Base-by-base conservation (phyloP, 2,329 filamentous ascomycete species). In the Sphaceloma murrayae region DNA sequence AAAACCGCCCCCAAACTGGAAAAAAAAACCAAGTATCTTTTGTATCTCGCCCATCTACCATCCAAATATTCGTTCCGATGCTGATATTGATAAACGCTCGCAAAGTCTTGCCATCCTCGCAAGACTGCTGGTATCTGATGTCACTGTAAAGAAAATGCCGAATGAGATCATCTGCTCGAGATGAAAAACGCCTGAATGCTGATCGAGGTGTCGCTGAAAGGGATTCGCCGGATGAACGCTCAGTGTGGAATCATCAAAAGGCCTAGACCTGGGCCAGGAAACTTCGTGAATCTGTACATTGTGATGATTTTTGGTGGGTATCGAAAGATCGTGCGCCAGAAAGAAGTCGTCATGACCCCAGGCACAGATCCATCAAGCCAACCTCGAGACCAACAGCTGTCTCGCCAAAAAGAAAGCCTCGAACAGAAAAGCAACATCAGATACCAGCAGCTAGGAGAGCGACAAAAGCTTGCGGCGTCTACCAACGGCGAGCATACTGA, bases 401-500 rank as follows among this genome's bases (percentile, higher is more conserved):
- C 22, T 11, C 24, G 11, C 24, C 24, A 7, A 39, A 40, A 39
- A 7, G 16, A 34, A 19, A 40, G 30, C 36, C 36, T 40, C 36
- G 24, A 40, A 40, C 36, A 40, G 36, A 40, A 17, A 29, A 30
- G 36, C 36, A 27, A 24, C 39, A 45, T 46, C 43, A 43, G 34
- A 43, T 46, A 51, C 44, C 47, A 46, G 40, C 49, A 43, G 31
- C 44, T 47, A 43, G 31, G 32, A 36, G 33, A 34, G 36, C 34
- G 29, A 46, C 45, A 13, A 9, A 30, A n/a, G n/a, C 36, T 43
- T 24, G 34, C 21, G 51, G 46, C 48, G 45, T 52, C 53, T 69
- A 71, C 67, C 68, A 70, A 60, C 67, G 67, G 56, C 67, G 67
- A 55, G 61, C 58, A 53, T 66, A 68, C 60, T 70, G 67, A 60